phyloP scores from a whole-genome alignment of 2,329 filamentous ascomycete species.

The Plectosphaerella plurivora region DNA sequence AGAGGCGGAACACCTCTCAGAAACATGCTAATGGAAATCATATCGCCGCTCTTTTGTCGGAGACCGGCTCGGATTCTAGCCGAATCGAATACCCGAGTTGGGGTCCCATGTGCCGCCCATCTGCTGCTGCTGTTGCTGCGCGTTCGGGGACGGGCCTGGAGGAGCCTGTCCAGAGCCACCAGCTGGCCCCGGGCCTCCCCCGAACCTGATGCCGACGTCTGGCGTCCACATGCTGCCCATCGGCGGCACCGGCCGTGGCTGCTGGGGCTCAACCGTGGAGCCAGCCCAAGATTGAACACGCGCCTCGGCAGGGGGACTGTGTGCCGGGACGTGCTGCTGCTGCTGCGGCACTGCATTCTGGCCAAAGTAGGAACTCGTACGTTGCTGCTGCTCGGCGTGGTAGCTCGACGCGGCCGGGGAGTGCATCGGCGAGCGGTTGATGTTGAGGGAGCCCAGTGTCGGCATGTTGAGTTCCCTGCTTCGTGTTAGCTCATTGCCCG shows the following conservation, averaged over 20 bases:
- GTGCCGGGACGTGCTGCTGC: constrained; percentile 11
- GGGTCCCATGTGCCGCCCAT: constrained; percentile 54
- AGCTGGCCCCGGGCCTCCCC: constrained; percentile 30
- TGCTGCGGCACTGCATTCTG: constrained; percentile 7
- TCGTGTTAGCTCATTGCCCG: constrained; percentile 2
- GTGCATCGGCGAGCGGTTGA: constrained; percentile 23
- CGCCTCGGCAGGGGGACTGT: constrained; percentile 32
- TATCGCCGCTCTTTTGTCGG: not conserved
- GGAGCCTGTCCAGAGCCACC: constrained; percentile 13
- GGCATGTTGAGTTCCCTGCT: constrained; percentile 48
- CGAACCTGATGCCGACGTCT: constrained; percentile 76
- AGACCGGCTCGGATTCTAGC: constrained; percentile 18
- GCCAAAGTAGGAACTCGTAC: constrained; percentile 12
- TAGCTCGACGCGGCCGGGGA: constrained; percentile 12
- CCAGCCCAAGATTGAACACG: constrained; percentile 56
- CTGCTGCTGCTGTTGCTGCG: constrained; percentile 15
- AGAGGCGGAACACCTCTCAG: not conserved
- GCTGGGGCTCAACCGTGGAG: constrained; percentile 52
- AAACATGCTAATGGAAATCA: not conserved
- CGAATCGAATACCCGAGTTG: constrained; percentile 52
- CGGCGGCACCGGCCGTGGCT: constrained; percentile 41
- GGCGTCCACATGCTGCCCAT: constrained; percentile 66
- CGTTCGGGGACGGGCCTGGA: constrained; percentile 15
- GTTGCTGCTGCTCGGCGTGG: constrained; percentile 10
- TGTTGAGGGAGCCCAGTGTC: constrained; percentile 39